These are phyloP conservation scores for Citrus trifoliata DNA, from an alignment of 345 rosid species.

Conservation along the genomic window DNA sequence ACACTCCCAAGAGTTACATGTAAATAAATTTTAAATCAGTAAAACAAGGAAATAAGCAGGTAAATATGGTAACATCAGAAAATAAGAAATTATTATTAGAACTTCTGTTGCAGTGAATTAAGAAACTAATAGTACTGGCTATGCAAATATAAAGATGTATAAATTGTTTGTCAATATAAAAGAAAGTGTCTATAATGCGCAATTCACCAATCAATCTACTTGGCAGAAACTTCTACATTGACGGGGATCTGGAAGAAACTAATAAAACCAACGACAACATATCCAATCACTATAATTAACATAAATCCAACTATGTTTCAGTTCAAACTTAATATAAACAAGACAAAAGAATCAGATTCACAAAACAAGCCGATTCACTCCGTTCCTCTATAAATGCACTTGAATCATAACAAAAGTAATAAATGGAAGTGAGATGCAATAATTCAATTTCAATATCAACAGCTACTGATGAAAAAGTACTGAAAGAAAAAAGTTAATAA, in stretches of 20 bases:
- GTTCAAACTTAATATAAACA: not conserved
- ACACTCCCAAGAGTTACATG: not conserved
- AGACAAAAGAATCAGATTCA: not conserved
- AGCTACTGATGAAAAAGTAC: not conserved
- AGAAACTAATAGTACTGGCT: not conserved
- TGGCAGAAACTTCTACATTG: not conserved
- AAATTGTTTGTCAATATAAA: not conserved
- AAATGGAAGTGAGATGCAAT: not conserved
- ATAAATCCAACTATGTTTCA: not conserved
- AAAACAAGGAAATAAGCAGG: not conserved
- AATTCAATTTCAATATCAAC: not conserved
- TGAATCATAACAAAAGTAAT: not conserved
- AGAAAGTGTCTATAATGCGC: not conserved
- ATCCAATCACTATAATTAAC: not conserved
- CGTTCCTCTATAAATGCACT: not conserved
- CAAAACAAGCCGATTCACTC: too few species aligned
- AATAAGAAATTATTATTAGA: not conserved
- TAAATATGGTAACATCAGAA: not conserved
- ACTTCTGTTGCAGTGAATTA: not conserved
- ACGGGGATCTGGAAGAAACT: not conserved
- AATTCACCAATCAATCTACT: not conserved
- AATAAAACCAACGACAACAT: not conserved
- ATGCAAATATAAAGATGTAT: not conserved
- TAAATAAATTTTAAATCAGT: not conserved
- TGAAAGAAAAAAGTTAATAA: not conserved